Conservation (phyloP, 116 monocot genomes). For the Iris pallida region DNA sequence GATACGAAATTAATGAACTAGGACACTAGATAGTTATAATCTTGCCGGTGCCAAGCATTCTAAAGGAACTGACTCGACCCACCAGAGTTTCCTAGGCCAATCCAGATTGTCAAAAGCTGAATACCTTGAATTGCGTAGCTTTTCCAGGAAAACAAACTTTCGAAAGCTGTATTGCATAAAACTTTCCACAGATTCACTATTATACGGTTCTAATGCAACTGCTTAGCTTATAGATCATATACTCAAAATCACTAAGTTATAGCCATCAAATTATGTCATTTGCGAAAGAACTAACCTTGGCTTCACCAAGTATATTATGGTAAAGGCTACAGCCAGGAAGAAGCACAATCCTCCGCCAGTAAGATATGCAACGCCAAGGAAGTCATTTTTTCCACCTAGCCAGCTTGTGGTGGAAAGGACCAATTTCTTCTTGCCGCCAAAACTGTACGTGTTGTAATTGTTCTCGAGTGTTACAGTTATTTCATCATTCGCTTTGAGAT, state of each 20-base stretch:
- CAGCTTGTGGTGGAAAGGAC: conserved; percentile 24
- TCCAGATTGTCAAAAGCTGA: no score
- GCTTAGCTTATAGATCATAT: neutral
- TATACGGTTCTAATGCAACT: neutral
- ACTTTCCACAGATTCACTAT: neutral
- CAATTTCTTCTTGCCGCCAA: conserved; percentile 28
- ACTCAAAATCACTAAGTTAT: neutral
- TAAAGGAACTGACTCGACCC: no score
- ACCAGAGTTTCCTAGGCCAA: no score
- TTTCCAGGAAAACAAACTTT: neutral
- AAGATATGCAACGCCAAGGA: conserved; percentile 27
- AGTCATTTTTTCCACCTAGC: conserved; percentile 27
- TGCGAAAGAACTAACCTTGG: conserved; percentile 14
- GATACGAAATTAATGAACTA: no score
- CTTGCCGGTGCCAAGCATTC: no score
- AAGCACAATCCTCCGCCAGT: conserved; percentile 24
- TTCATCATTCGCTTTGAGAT: conserved; percentile 15
- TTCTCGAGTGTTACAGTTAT: conserved; percentile 16
- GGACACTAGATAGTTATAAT: no score
- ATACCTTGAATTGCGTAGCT: no score
- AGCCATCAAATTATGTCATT: neutral
- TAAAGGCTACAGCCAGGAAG: conserved; percentile 10
- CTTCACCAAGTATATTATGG: conserved; percentile 16
- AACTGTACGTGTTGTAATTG: conserved; percentile 26
- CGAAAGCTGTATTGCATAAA: neutral